Conservation (phyloP, 805 yeast species). For the Tetrapisispora arboricola region DNA sequence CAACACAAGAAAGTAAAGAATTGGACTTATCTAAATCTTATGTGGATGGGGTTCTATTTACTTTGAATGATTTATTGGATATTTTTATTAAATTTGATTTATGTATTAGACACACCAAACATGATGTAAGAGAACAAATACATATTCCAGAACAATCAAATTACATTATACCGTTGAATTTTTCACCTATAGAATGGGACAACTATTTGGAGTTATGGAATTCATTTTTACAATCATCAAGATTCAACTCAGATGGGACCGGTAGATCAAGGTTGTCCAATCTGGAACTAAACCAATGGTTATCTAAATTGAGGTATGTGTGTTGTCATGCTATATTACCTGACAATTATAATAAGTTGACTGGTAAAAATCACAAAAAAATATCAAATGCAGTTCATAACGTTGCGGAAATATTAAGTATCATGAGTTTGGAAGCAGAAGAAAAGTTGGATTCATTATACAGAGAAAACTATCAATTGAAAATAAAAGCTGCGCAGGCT, state of each 20-base stretch:
- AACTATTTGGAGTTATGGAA: conserved; percentile 58
- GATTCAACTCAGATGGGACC: conserved; percentile 37
- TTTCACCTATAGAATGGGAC: conserved; percentile 76
- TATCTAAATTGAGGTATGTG: conserved; percentile 57
- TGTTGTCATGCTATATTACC: conserved; percentile 65
- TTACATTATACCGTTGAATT: conserved; percentile 57
- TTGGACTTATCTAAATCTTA: background rate
- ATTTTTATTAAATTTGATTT: conserved; percentile 49
- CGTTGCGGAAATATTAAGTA: conserved; percentile 57
- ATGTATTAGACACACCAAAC: conserved; percentile 62
- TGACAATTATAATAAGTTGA: conserved; percentile 8
- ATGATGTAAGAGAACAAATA: conserved; percentile 70
- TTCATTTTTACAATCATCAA: conserved; percentile 49
- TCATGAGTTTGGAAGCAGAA: conserved; percentile 49
- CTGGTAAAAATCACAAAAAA: conserved; percentile 3
- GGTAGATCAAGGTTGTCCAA: conserved; percentile 45
- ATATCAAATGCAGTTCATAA: conserved; percentile 11
- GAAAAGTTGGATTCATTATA: conserved; percentile 41
- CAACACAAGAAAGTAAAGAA: too few species aligned
- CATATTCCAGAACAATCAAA: conserved; percentile 70
- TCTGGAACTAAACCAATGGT: conserved; percentile 57
- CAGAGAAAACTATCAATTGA: conserved; percentile 35
- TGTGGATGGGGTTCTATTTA: conserved; percentile 17
- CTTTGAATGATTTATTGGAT: conserved; percentile 36
- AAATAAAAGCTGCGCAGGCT: conserved; percentile 57